phyloP scores from a whole-genome alignment of 352 stramenopile species.

The Thalassiosira hispida region DNA sequence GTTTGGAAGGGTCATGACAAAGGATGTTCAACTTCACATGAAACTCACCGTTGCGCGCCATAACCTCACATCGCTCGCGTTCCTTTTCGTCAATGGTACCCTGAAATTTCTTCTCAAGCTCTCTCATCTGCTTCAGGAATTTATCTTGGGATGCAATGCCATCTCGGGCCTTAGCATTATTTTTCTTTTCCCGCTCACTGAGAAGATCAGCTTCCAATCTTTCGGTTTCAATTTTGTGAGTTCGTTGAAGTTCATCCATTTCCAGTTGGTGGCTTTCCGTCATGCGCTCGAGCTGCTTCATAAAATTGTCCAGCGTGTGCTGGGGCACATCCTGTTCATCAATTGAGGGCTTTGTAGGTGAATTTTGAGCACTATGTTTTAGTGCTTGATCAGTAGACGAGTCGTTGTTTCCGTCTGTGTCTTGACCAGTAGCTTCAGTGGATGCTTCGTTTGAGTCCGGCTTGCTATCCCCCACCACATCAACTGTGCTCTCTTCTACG shows the following conservation, averaged over 20 bases:
- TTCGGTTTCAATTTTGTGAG: slow-evolving; percentile 60
- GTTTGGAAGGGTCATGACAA: no score
- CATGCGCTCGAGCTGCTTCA: slow-evolving; percentile 77
- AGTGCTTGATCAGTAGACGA: slow-evolving; percentile 3
- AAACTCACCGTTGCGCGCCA: slow-evolving; percentile 51
- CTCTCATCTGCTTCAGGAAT: slow-evolving; percentile 55
- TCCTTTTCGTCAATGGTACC: slow-evolving; percentile 56
- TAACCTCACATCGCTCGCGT: slow-evolving; percentile 46
- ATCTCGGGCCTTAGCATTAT: slow-evolving; percentile 40
- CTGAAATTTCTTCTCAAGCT: slow-evolving; percentile 55
- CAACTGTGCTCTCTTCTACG: slow-evolving; percentile 11
- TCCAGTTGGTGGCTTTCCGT: slow-evolving; percentile 77
- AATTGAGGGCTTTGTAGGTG: neutral
- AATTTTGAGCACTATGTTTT: slow-evolving; percentile 19
- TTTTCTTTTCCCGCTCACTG: slow-evolving; percentile 43
- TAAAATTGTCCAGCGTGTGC: slow-evolving; percentile 70
- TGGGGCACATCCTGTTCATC: slow-evolving; percentile 34
- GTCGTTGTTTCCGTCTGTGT: slow-evolving; percentile 14
- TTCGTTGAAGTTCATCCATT: slow-evolving; percentile 58
- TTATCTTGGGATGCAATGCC: slow-evolving; percentile 58
- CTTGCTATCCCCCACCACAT: neutral
- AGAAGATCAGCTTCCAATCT: slow-evolving; percentile 31
- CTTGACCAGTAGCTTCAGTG: slow-evolving; percentile 8
- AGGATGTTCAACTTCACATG: no score
- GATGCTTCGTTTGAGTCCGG: neutral